Evolutionary conservation across 73 alveolate species (phyloP), one percentile per base, ranked within the genome.

Genomic region (Urostyla sp.): DNA sequence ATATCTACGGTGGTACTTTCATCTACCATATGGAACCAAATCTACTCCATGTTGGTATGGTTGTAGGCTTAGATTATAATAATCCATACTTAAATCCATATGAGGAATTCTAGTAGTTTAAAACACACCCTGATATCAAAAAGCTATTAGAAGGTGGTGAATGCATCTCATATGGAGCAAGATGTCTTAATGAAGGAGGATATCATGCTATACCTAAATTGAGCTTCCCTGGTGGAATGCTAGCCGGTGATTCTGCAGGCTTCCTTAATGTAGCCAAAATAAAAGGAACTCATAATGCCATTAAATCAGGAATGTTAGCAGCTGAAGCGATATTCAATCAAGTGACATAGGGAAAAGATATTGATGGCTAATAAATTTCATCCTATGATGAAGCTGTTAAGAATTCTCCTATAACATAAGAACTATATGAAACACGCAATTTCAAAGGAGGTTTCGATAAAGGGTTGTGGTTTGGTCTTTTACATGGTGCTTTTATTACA

Each of bases 211-310:
- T 94, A 31, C 99, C 99, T 15, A 92, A 94, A 54, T 82, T 94
- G 32, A 82, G 98, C 30, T 96, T 96, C 92, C 98, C 98, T 18
- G 99, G 99, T 13, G 99, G 99, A 18, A 92, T 94, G 98, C 79
- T 84, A 7, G 40, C 87, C 32, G 99, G 99, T 16, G 96, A 98
- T 76, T 80, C 96, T 20, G 99, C 98, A 40, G 99, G 98, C 21
- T 92, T 94, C 86, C 63, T 96, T 56, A 96, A 96, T 84, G 97
- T 95, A 27, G 94, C 97, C 24, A 95, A 96, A 72, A 96, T 96
- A 60, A 96, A 96, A 72, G 99, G 99, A 18, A 45, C 95, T 10
- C 98, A 92, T 67, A 94, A 92, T 77, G 97, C 98, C 0, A 94
- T 94, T 89, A 94, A 94, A 80, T 86, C 97, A 44, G 98, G 98